These are phyloP conservation scores for Moricandia moricandioides DNA, from an alignment of 345 rosid genomes.

Conservation along the genomic window DNA sequence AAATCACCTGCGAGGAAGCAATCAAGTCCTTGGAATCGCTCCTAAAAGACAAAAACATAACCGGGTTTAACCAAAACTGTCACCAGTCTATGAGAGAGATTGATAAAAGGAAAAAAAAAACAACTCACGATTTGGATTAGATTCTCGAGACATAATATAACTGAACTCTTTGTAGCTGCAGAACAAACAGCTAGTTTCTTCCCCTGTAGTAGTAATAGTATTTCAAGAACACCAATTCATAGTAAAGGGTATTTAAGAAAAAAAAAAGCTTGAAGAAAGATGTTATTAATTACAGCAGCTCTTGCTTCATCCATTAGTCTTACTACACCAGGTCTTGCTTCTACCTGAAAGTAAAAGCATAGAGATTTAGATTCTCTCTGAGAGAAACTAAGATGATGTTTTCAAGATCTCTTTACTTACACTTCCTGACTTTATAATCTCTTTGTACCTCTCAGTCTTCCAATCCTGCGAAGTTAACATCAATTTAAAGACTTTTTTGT, in stretches of 20 bases:
- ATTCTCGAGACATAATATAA: constrained; percentile 82
- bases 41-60: constrained; percentile 44
- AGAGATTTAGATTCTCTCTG: background rate
- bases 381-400: background rate
- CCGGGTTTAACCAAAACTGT: background rate
- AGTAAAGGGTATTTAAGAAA: background rate
- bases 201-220: constrained; percentile 47
- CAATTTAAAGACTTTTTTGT: background rate
- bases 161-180: constrained; percentile 98
- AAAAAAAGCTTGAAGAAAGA: background rate
- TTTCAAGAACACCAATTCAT: background rate
- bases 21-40: constrained; percentile 80
- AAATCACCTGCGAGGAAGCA: constrained; percentile 88
- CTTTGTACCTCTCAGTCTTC: constrained; percentile 95
- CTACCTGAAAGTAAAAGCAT: constrained; percentile 50
- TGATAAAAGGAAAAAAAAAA: background rate
- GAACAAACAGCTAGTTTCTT: constrained; percentile 84
- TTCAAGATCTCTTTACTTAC: constrained; percentile 45
- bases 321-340: constrained; percentile 89
- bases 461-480: constrained; percentile 75
- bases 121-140: constrained; percentile 69
- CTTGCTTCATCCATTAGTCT: constrained; percentile 90
- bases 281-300: constrained; percentile 65
- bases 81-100: background rate
- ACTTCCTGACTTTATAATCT: constrained; percentile 88